Conservation (phyloP, 2,329 filamentous ascomycete species). For the Fusarium compactum region DNA sequence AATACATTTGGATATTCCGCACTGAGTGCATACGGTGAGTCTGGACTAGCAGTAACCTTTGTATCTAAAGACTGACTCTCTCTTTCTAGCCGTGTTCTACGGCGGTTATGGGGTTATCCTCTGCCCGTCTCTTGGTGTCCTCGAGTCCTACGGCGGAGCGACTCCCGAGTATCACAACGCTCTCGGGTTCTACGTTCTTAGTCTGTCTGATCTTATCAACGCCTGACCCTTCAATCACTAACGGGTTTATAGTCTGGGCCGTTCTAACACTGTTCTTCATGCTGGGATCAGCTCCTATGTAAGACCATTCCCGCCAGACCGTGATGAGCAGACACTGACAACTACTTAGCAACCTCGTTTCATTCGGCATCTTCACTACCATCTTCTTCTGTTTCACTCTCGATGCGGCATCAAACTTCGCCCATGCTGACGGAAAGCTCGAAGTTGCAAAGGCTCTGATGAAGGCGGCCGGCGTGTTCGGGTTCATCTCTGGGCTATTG, state of each 20-base stretch:
- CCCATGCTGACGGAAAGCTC: slow-evolving; percentile 44
- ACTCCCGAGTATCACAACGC: slow-evolving; percentile 48
- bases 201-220: slow-evolving; percentile 13
- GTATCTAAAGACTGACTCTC: neutral
- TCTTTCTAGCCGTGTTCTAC: slow-evolving; percentile 42
- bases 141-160: slow-evolving; percentile 44
- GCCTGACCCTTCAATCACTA: neutral
- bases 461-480: slow-evolving; percentile 44
- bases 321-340: neutral
- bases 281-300: slow-evolving; percentile 42
- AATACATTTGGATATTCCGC: slow-evolving; percentile 49
- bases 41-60: rapidly evolving
- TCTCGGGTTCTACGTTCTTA: slow-evolving; percentile 46
- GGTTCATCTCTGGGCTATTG: slow-evolving; percentile 43
- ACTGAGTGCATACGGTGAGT: slow-evolving; percentile 45
- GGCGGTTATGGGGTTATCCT: slow-evolving; percentile 47
- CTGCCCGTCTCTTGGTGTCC: slow-evolving; percentile 42
- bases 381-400: slow-evolving; percentile 47
- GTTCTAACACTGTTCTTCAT: slow-evolving; percentile 47
- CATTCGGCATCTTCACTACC: slow-evolving; percentile 42
- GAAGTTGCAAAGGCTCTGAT: slow-evolving; percentile 22
- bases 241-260: slow-evolving; percentile 41
- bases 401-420: slow-evolving; percentile 43
- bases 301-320: neutral
- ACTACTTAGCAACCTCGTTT: slow-evolving; percentile 39